These are phyloP conservation scores for Zhuliangozyma blackwelliae DNA, from an alignment of 1,139 yeast genomes.

Conservation along the genomic window DNA sequence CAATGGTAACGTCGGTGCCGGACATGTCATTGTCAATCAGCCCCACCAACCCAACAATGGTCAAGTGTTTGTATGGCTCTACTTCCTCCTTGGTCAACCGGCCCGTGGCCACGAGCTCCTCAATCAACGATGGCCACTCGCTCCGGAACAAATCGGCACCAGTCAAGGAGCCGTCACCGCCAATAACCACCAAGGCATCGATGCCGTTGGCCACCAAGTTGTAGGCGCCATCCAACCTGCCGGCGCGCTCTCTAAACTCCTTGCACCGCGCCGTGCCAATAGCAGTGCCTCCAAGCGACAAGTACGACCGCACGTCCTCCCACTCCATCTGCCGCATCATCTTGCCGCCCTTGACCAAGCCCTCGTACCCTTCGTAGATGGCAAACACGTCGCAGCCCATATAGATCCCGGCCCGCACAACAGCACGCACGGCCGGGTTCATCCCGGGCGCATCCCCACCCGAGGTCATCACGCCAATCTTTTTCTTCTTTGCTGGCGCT, in stretches of 20 bases:
- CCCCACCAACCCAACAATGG: constrained; percentile 93
- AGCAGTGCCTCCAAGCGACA: constrained; percentile 88
- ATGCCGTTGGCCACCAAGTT: constrained; percentile 85
- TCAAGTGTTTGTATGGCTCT: constrained; percentile 63
- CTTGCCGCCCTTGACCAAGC: constrained; percentile 81
- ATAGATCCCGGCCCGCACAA: constrained; percentile 84
- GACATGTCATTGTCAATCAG: constrained; percentile 98
- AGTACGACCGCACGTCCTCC: constrained; percentile 92
- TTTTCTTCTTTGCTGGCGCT: constrained; percentile 27
- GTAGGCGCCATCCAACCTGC: constrained; percentile 77
- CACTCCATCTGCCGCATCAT: constrained; percentile 75
- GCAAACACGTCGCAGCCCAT: constrained; percentile 94
- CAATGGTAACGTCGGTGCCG: constrained; percentile 92
- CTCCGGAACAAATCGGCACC: constrained; percentile 93
- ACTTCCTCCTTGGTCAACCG: constrained; percentile 55
- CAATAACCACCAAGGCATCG: constrained; percentile 95
- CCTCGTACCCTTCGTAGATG: constrained; percentile 92
- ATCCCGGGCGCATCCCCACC: constrained; percentile 99
- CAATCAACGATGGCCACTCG: constrained; percentile 87
- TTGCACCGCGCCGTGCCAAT: constrained; percentile 95
- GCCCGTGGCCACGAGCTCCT: constrained; percentile 57
- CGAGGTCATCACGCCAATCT: constrained; percentile 93
- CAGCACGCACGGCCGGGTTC: constrained; percentile 94
- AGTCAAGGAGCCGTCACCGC: constrained; percentile 97
- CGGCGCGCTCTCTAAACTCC: constrained; percentile 78